phyloP scores from a whole-genome alignment of 106 monocot genomes.

The Platanthera zijinensis region DNA sequence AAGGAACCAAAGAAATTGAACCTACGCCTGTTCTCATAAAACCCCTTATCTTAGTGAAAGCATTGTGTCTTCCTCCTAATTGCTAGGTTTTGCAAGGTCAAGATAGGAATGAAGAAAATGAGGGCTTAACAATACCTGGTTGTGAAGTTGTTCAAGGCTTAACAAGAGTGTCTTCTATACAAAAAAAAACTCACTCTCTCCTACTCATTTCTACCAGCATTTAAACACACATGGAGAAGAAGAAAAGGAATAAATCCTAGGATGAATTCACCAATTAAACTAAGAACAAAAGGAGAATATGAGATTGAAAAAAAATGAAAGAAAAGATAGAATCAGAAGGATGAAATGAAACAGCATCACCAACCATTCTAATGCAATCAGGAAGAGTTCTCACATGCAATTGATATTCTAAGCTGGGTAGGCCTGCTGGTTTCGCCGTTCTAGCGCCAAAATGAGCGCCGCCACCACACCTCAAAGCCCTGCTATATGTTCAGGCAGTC shows the following conservation, averaged over 20 bases:
- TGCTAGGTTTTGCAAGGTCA: too few relatives aligned
- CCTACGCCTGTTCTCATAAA: too few relatives aligned
- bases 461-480: too few relatives aligned
- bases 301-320: too few relatives aligned
- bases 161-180: too few relatives aligned
- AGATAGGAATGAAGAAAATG: too few relatives aligned
- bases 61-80: too few relatives aligned
- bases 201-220: not conserved
- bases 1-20: too few relatives aligned
- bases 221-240: not conserved
- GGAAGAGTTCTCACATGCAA: conserved; percentile 44
- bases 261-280: not conserved
- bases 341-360: not conserved
- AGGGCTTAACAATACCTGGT: too few relatives aligned
- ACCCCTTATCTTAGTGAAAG: too few relatives aligned
- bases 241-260: not conserved
- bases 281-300: not conserved
- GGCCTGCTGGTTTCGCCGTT: conserved; percentile 43
- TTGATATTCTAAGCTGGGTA: conserved; percentile 45
- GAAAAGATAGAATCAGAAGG: too few relatives aligned
- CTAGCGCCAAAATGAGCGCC: conserved; percentile 84
- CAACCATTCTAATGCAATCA: conserved; percentile 6
- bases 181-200: not conserved
- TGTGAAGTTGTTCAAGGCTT: too few relatives aligned
- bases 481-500: conserved; percentile 87